Evolutionary conservation across 2,329 filamentous ascomycete species (phyloP).

Genomic region (Metarhizium sp.): DNA sequence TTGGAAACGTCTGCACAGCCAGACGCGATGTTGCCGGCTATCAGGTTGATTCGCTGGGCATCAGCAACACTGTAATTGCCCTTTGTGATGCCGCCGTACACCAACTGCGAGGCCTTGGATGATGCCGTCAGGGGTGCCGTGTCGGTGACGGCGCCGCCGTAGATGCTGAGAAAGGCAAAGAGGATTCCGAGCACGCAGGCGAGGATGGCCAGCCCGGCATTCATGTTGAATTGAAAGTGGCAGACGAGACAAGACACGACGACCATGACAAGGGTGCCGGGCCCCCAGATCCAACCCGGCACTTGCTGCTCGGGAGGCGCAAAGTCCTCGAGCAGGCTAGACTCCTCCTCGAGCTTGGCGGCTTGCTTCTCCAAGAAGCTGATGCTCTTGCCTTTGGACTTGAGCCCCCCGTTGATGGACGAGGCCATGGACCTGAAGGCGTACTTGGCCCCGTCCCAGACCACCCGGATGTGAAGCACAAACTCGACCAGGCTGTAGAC

Average conservation of each 20-base stretch:
- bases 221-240: slow-evolving; percentile 44
- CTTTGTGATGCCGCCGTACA: slow-evolving; percentile 56
- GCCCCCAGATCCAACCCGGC: slow-evolving; percentile 43
- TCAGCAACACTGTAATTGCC: slow-evolving; percentile 36
- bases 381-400: slow-evolving; percentile 21
- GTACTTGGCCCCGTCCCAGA: slow-evolving; percentile 25
- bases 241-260: slow-evolving; percentile 42
- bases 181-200: slow-evolving; percentile 46
- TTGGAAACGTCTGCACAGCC: slow-evolving; percentile 46
- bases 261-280: slow-evolving; percentile 36
- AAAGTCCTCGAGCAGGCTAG: slow-evolving; percentile 28
- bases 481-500: slow-evolving; percentile 32
- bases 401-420: slow-evolving; percentile 20
- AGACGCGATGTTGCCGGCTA: slow-evolving; percentile 49
- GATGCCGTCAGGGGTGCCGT: slow-evolving; percentile 57
- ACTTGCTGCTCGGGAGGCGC: slow-evolving; percentile 35
- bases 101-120: slow-evolving; percentile 59
- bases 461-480: slow-evolving; percentile 27
- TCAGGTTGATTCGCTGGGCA: slow-evolving; percentile 56
- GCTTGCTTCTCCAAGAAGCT: slow-evolving; percentile 26
- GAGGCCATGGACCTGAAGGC: slow-evolving; percentile 20
- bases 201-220: slow-evolving; percentile 45
- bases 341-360: slow-evolving; percentile 21
- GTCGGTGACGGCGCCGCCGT: slow-evolving; percentile 43
- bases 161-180: slow-evolving; percentile 45